These are phyloP conservation scores for Neltuma alba DNA, from an alignment of 306 rosid species.

Conservation along the genomic window DNA sequence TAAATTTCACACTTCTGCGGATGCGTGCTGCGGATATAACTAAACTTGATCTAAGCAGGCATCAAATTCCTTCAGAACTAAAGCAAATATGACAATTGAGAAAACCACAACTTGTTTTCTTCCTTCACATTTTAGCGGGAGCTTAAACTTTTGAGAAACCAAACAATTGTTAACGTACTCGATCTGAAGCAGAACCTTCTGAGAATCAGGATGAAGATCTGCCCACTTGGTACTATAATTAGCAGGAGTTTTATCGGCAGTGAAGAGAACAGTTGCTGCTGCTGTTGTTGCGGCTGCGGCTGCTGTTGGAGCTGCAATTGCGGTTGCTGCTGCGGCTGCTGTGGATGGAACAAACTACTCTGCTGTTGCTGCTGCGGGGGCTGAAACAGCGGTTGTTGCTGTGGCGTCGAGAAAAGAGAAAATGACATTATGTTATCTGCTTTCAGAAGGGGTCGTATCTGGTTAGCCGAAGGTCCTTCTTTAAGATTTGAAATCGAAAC, in stretches of 20 bases:
- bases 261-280: constrained; percentile 53
- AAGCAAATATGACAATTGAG: neutral
- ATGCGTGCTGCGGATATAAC: neutral
- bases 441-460: neutral
- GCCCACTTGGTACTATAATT: constrained; percentile 89
- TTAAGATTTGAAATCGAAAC: constrained; percentile 6
- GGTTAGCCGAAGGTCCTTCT: constrained; percentile 7
- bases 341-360: constrained; percentile 44
- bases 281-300: constrained; percentile 43
- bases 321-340: constrained; percentile 38
- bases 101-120: neutral
- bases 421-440: constrained; percentile 61
- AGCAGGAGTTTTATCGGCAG: constrained; percentile 78
- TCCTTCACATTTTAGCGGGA: constrained; percentile 16
- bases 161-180: constrained; percentile 55
- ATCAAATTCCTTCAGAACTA: neutral
- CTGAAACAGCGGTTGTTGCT: constrained; percentile 59
- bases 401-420: constrained; percentile 77
- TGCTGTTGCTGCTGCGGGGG: constrained; percentile 55
- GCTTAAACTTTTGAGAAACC: constrained; percentile 8
- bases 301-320: constrained; percentile 31
- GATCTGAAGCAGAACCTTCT: constrained; percentile 83
- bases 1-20: neutral
- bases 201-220: constrained; percentile 94
- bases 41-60: neutral